phyloP scores from a whole-genome alignment of 768 basidiomycete genomes.

The Punctularia strigosozonata region DNA sequence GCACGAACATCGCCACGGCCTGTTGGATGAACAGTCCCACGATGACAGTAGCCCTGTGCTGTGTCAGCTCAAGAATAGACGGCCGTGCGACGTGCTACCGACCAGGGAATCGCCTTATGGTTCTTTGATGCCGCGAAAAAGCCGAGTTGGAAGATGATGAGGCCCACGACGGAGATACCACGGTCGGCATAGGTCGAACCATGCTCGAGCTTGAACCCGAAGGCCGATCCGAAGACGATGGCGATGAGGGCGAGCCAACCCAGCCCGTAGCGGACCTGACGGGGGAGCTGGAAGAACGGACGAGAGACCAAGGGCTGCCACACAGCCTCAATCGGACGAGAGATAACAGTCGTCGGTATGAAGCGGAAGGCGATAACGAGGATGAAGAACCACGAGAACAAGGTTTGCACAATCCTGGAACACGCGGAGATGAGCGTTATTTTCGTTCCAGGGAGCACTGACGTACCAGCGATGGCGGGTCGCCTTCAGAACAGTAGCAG shows the following conservation, averaged over 20 bases:
- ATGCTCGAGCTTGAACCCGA: slow-evolving; percentile 55
- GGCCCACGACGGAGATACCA: slow-evolving; percentile 70
- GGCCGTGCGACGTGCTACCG: slow-evolving; percentile 12
- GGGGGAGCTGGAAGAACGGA: slow-evolving; percentile 56
- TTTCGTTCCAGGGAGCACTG: slow-evolving; percentile 4
- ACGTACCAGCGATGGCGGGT: slow-evolving; percentile 69
- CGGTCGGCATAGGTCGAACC: slow-evolving; percentile 71
- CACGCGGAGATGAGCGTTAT: slow-evolving; percentile 5
- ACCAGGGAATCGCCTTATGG: slow-evolving; percentile 64
- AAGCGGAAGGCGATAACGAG: slow-evolving; percentile 75
- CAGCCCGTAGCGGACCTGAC: slow-evolving; percentile 39
- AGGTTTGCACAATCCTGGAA: slow-evolving; percentile 63
- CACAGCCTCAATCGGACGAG: slow-evolving; percentile 56
- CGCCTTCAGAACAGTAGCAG: slow-evolving; percentile 49
- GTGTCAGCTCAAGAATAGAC: slow-evolving; percentile 1
- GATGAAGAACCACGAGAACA: slow-evolving; percentile 79
- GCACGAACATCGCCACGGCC: slow-evolving; percentile 77
- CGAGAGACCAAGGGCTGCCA: slow-evolving; percentile 56
- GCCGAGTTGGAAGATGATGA: slow-evolving; percentile 66
- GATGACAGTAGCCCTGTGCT: slow-evolving; percentile 67
- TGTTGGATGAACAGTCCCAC: slow-evolving; percentile 82
- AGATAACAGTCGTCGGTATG: slow-evolving; percentile 60
- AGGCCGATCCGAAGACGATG: slow-evolving; percentile 79
- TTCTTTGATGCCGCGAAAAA: slow-evolving; percentile 62
- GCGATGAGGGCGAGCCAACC: slow-evolving; percentile 73